Percentiles rank a stretch among this genome's conserved stretches.
phyloP scores from a whole-genome alignment of 1,139 yeast species.

The Debaryomycetaceae sp. region DNA sequence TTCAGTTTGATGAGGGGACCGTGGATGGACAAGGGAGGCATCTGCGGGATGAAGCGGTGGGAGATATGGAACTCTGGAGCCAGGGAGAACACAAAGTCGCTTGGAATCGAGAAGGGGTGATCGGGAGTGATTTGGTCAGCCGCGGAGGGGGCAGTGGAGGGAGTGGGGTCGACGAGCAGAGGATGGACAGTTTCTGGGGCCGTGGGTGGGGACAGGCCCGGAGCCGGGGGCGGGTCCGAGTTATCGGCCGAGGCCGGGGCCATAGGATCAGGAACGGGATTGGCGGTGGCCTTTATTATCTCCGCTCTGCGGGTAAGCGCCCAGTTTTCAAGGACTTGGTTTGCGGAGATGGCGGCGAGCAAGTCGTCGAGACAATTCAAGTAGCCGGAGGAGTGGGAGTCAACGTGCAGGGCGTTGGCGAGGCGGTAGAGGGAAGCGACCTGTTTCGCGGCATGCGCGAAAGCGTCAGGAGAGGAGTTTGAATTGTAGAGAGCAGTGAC shows the following conservation, averaged over 20 bases:
- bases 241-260: no score
- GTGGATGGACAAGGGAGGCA: constrained; percentile 34
- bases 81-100: constrained; percentile 28
- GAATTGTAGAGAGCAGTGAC: constrained; percentile 33
- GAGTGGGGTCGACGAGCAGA: not conserved
- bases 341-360: constrained; percentile 31
- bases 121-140: no score
- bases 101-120: constrained; percentile 14
- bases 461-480: constrained; percentile 24
- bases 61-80: constrained; percentile 19
- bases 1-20: constrained; percentile 7
- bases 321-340: constrained; percentile 45
- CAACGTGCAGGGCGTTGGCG: constrained; percentile 32
- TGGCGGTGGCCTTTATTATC: constrained; percentile 16
- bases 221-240: not conserved
- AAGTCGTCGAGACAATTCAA: constrained; percentile 47
- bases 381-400: constrained; percentile 43
- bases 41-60: constrained; percentile 32
- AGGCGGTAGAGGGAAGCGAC: constrained; percentile 52
- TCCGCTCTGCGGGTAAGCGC: constrained; percentile 40
- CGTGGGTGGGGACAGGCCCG: not conserved
- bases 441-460: constrained; percentile 54
- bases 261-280: not conserved
- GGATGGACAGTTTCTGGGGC: not conserved
- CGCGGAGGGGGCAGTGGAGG: no score